phyloP scores from a whole-genome alignment of 2,329 filamentous ascomycete species.

The Chaetothyriales sp. region DNA sequence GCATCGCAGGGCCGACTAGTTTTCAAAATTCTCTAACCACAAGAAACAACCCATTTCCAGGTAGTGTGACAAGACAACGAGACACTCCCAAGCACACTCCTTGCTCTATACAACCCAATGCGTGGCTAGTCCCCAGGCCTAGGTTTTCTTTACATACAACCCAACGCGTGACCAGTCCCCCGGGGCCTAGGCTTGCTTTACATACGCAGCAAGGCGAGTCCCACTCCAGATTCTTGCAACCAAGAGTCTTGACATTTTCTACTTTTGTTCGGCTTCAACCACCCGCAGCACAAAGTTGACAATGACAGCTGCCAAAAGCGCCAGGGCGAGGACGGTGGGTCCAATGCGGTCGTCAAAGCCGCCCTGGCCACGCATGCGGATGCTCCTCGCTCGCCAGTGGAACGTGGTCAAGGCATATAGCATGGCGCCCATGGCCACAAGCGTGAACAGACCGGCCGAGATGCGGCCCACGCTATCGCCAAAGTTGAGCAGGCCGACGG shows the following conservation, averaged over 20 bases:
- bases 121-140: not conserved
- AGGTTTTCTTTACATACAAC: not conserved
- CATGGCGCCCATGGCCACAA: conserved; percentile 91
- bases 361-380: conserved; percentile 77
- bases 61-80: not conserved
- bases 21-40: not conserved
- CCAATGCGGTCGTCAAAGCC: conserved; percentile 95
- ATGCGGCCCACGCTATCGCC: conserved; percentile 90
- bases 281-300: conserved; percentile 81
- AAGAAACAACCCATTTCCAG: not conserved
- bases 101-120: not conserved
- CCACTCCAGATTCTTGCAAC: not conserved
- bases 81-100: not conserved
- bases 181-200: not conserved
- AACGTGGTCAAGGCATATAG: conserved; percentile 88
- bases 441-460: conserved; percentile 81
- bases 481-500: conserved; percentile 95
- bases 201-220: not conserved
- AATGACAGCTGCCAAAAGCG: conserved; percentile 75
- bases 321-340: conserved; percentile 76
- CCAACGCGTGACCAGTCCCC: not conserved
- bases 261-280: conserved; percentile 4
- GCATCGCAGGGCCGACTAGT: no score
- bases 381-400: conserved; percentile 92
- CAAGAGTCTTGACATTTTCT: not conserved